Evolutionary conservation across 106 monocot species (phyloP), one percentile per base, ranked within the genome.

Genomic region (Apostasia shenzhenica): DNA sequence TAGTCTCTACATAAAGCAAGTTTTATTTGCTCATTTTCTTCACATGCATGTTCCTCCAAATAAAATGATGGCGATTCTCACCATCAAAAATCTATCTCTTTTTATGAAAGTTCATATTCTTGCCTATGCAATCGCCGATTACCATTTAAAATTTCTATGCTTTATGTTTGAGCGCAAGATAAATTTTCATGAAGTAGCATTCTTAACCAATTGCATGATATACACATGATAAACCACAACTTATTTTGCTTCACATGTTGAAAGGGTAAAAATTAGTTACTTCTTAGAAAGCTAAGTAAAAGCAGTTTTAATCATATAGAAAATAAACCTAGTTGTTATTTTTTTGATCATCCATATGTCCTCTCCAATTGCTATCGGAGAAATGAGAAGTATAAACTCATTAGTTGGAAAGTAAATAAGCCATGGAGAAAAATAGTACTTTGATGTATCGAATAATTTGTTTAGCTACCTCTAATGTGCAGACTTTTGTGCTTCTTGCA

Each of bases 191-290:
- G 26, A 26, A 26, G 26, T 26, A 26, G 26, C 26, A 3, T 62
- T 42, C 61, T 72, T 43, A 61, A 40, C 48, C 72, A 72, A 61
- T 48, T 50, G 72, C 61, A 61, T 72, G 49, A 53, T 49, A 61
- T 38, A 62, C 61, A 11, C 55, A 10, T 41, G 70, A 49, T 1
- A 61, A 10, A 6, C 38, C 10, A 38, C 61, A 7, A 50, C 45
- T 41, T 62, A 72, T 61, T 72, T 2, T 1, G 9, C 52, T 63
- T 63, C 63, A 63, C 42, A 63, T 10, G 3, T 63, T 44, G 69
- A 69, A 10, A 69, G 8, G 26, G 26, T 61, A 39, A 61, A 14
- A 40, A 72, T 51, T 39, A 13, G 13, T 14, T 72, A 9, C 57
- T 72, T 72, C 10, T 72, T 59, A 1, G 44, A 71, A 58, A 6